A percentile compares a stretch with the other conserved stretches of the same genome.
These are phyloP conservation scores for Apiospora saccharicola DNA, from an alignment of 2,329 filamentous ascomycete genomes.

Conservation along the genomic window DNA sequence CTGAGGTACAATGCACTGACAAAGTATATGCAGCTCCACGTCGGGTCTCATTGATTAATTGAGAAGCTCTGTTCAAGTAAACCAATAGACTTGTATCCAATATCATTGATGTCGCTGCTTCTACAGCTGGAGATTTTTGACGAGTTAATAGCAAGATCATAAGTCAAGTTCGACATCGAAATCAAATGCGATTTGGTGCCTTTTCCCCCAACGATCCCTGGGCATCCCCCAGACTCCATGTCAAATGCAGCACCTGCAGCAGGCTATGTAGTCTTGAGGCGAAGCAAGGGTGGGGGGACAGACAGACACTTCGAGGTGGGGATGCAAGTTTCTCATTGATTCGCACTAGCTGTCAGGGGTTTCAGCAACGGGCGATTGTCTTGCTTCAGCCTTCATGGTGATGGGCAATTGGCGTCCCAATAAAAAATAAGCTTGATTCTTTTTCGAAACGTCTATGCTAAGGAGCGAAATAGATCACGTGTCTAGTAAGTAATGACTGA, in stretches of 20 bases:
- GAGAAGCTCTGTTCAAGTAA: too few relatives aligned
- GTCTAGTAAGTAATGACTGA: not conserved
- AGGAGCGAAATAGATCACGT: not conserved
- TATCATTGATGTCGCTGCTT: not conserved
- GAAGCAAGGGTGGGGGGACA: not conserved
- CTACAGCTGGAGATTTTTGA: too few relatives aligned
- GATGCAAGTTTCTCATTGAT: not conserved
- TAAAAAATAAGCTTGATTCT: not conserved
- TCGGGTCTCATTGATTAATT: not conserved
- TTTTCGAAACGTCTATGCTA: not conserved
- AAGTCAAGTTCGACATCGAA: not conserved
- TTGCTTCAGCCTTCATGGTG: too few relatives aligned
- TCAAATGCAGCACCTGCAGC: not conserved
- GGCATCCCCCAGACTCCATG: not conserved
- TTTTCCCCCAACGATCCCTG: not conserved
- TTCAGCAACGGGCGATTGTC: not conserved
- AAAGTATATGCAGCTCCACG: not conserved
- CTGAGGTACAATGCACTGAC: not conserved
- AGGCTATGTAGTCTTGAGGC: not conserved
- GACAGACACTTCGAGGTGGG: not conserved
- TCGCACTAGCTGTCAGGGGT: not conserved
- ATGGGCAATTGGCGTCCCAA: too few relatives aligned
- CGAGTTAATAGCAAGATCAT: not conserved
- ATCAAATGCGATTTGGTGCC: not conserved
- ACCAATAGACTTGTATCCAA: not conserved